Conservation (phyloP, 345 rosid species). For the Anacardium occidentale region DNA sequence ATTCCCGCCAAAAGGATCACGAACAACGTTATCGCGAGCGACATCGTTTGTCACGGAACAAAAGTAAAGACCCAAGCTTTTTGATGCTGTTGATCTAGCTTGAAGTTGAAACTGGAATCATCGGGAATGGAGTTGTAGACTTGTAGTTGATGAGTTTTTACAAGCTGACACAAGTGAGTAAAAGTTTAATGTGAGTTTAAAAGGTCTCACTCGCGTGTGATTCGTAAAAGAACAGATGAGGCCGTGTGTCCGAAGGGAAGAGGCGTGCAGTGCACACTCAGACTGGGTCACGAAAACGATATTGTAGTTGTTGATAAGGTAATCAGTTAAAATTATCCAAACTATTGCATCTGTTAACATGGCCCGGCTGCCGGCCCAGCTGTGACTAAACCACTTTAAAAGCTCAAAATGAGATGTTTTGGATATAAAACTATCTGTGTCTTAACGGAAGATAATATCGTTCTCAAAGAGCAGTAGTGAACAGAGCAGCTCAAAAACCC, state of each 20-base stretch:
- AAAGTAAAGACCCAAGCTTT: not conserved
- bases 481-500: not conserved
- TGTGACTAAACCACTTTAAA: not conserved
- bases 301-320: not conserved
- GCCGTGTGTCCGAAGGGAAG: not conserved
- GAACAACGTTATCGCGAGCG: constrained; percentile 15
- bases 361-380: too few relatives aligned
- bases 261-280: constrained; percentile 3
- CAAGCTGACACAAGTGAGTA: not conserved
- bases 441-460: not conserved
- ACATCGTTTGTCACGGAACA: constrained; percentile 12
- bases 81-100: too few relatives aligned
- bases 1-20: constrained; percentile 22
- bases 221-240: not conserved
- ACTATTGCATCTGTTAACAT: too few relatives aligned
- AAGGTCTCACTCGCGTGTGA: constrained; percentile 3
- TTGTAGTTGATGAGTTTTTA: not conserved
- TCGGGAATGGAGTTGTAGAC: too few relatives aligned
- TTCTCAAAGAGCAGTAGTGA: too few relatives aligned
- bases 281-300: not conserved
- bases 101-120: too few relatives aligned
- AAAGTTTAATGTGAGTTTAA: too few relatives aligned
- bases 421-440: constrained; percentile 21
- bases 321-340: too few relatives aligned
- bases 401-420: constrained; percentile 15